Percentiles rank a stretch among this genome's conserved stretches.
Conservation (phyloP, 352 stramenopile genomes). For the Globisporangium paddicum region DNA sequence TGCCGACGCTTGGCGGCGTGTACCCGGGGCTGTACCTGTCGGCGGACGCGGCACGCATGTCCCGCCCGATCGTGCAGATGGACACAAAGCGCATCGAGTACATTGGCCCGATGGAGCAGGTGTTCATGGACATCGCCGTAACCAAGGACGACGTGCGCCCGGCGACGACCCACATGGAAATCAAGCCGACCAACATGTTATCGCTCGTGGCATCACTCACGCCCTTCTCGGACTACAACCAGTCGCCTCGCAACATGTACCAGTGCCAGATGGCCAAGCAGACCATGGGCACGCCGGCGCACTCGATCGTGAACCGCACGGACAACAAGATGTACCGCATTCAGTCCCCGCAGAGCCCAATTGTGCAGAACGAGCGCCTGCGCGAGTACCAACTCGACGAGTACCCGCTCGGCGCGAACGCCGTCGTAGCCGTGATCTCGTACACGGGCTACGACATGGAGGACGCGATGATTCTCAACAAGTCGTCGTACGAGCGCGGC, state of each 20-base stretch:
- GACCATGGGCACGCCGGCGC: conserved; percentile 98
- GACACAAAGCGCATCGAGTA: conserved; percentile 92
- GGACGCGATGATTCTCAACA: conserved; percentile 99
- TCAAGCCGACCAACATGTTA: conserved; percentile 99
- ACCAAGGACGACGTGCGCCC: conserved; percentile 94
- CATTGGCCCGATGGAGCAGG: conserved; percentile 97
- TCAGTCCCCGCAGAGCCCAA: conserved; percentile 96
- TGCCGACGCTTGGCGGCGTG: conserved; percentile 84
- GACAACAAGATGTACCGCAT: conserved; percentile 99
- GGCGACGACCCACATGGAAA: conserved; percentile 97
- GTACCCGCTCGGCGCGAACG: conserved; percentile 98
- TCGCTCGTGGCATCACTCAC: conserved; percentile 98
- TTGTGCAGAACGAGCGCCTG: conserved; percentile 97
- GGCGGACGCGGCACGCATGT: conserved; percentile 92
- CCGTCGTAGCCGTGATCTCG: conserved; percentile 98
- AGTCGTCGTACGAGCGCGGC: conserved; percentile 97
- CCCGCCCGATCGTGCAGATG: conserved; percentile 91
- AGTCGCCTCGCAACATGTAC: conserved; percentile 99
- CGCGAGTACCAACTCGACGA: conserved; percentile 98
- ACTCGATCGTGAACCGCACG: conserved; percentile 94
- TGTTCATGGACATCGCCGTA: conserved; percentile 98
- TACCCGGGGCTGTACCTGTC: conserved; percentile 98
- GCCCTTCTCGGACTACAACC: conserved; percentile 99
- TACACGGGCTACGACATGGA: conserved; percentile 98
- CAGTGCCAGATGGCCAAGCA: conserved; percentile 99